Percentiles rank a stretch among this genome's conserved stretches.
Evolutionary conservation across 768 basidiomycete genomes (phyloP).

Genomic region (Pholiota molesta): DNA sequence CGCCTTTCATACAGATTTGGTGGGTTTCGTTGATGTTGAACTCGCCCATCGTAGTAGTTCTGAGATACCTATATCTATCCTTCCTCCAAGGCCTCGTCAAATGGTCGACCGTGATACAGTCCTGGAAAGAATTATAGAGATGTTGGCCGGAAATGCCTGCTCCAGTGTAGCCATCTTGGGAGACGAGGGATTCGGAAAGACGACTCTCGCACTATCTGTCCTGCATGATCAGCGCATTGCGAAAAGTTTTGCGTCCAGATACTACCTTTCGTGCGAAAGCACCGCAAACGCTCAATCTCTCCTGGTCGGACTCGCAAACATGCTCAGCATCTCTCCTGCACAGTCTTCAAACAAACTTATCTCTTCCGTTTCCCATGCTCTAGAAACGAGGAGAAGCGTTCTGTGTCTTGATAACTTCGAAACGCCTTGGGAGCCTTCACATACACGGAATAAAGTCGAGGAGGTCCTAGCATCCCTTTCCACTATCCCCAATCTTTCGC

Average conservation of each 20-base stretch:
- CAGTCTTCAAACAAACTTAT: background rate
- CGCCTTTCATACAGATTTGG: background rate
- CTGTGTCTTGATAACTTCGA: slow-evolving; percentile 8
- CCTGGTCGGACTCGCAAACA: slow-evolving; percentile 5
- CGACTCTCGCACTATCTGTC: background rate
- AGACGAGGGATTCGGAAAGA: slow-evolving; percentile 5
- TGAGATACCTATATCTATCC: background rate
- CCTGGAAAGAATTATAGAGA: background rate
- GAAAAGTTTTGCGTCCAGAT: background rate
- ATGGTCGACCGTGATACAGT: slow-evolving; percentile 1
- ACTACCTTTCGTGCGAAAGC: slow-evolving; percentile 7
- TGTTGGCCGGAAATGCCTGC: background rate
- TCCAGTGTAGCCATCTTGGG: slow-evolving; percentile 7
- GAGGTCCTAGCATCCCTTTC: slow-evolving; percentile 1
- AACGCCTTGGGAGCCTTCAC: background rate
- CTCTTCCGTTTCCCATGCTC: background rate
- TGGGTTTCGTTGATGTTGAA: background rate
- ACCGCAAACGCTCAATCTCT: slow-evolving; percentile 2
- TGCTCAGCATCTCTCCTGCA: background rate
- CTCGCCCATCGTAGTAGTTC: background rate
- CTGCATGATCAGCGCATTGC: background rate
- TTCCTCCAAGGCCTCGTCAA: background rate
- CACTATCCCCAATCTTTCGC: background rate
- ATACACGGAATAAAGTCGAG: background rate
- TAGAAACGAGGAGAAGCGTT: background rate